These are phyloP conservation scores for Crithidia sp. DNA, from an alignment of 208 protist species.

Conservation along the genomic window DNA sequence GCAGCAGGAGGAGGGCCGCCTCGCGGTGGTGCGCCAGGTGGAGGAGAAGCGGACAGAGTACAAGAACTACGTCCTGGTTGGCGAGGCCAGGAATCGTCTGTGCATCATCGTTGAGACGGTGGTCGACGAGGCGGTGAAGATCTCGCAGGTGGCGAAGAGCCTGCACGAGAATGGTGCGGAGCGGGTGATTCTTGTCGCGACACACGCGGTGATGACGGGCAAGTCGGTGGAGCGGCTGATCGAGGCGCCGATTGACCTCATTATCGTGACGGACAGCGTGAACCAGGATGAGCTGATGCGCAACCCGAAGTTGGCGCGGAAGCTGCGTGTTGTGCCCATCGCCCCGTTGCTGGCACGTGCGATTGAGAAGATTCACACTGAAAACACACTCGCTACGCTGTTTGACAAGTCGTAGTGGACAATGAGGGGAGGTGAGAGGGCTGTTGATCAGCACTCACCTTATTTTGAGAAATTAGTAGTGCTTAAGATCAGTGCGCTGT, in stretches of 20 bases:
- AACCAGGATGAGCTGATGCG: conserved; percentile 79
- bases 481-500: too few species aligned
- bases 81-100: conserved; percentile 67
- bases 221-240: conserved; percentile 64
- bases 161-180: conserved; percentile 65
- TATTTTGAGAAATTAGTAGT: background rate
- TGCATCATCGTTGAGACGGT: conserved; percentile 84
- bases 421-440: too few species aligned
- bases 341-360: conserved; percentile 82
- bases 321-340: conserved; percentile 85
- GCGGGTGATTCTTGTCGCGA: conserved; percentile 75
- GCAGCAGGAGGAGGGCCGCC: conserved; percentile 58
- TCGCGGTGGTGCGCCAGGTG: conserved; percentile 28
- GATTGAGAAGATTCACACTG: conserved; percentile 89
- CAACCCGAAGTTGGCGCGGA: conserved; percentile 67
- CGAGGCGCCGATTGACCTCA: conserved; percentile 75
- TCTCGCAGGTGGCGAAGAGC: conserved; percentile 56
- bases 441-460: too few species aligned
- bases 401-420: conserved; percentile 61
- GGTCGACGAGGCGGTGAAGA: conserved; percentile 83
- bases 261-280: conserved; percentile 85
- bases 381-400: conserved; percentile 75
- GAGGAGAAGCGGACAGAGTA: conserved; percentile 35
- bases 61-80: conserved; percentile 70
- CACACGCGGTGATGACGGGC: conserved; percentile 80